A percentile compares a stretch with the other conserved stretches of the same genome.
Conservation (phyloP, 495 filamentous ascomycete genomes). For the Penicillium fimorum region DNA sequence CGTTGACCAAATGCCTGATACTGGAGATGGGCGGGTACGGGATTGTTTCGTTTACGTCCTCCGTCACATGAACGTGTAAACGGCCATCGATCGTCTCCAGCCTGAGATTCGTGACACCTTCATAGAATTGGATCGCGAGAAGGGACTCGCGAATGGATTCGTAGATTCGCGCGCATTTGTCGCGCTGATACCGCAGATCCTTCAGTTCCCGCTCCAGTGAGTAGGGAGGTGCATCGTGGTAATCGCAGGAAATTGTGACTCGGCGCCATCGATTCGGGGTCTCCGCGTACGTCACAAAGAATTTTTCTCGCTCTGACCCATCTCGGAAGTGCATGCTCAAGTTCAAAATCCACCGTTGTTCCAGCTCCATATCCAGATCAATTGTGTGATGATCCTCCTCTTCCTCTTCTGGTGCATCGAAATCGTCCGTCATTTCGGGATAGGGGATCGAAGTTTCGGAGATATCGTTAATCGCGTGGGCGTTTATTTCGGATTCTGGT, state of each 20-base stretch:
- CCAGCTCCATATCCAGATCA: slow-evolving; percentile 66
- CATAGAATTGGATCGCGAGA: slow-evolving; percentile 88
- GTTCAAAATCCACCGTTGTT: slow-evolving; percentile 91
- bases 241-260: slow-evolving; percentile 92
- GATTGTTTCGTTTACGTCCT: slow-evolving; percentile 95
- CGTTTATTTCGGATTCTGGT: slow-evolving; percentile 16
- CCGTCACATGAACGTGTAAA: slow-evolving; percentile 96
- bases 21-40: slow-evolving; percentile 75
- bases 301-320: slow-evolving; percentile 91
- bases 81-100: slow-evolving; percentile 85
- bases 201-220: slow-evolving; percentile 85
- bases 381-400: slow-evolving; percentile 50
- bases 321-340: slow-evolving; percentile 98
- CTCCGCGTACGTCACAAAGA: slow-evolving; percentile 94
- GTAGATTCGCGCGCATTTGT: slow-evolving; percentile 94
- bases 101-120: slow-evolving; percentile 94
- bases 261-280: slow-evolving; percentile 75
- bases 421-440: slow-evolving; percentile 23
- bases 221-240: slow-evolving; percentile 73
- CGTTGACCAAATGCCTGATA: slow-evolving; percentile 71
- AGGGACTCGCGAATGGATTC: slow-evolving; percentile 93
- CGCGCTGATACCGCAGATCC: slow-evolving; percentile 77
- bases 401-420: neutral
- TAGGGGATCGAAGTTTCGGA: slow-evolving; percentile 30
- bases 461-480: slow-evolving; percentile 16